Evolutionary conservation across 164 flowering plant species (phyloP), one percentile per base, ranked within the genome.

Genomic region (Sextonia rubra): DNA sequence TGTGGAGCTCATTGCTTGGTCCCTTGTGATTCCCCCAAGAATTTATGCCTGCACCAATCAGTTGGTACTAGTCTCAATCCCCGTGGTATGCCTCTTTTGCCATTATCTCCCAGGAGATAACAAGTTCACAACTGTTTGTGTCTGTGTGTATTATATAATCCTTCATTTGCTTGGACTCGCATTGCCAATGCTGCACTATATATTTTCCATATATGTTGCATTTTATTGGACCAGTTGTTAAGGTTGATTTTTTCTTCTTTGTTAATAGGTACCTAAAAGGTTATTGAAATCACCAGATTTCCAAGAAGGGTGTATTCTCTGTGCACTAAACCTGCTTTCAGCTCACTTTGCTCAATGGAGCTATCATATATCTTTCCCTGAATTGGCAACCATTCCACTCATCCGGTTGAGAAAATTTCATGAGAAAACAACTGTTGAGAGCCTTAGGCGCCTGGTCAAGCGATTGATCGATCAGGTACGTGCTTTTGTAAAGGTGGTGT

Each of bases 311-410:
- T 87, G 94, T 82, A 78, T 89, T 72, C 70, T 77, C 17, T 87
- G 89, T 49, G 87, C 85, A 70, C 78, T 96, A 74, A 90, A 91
- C 66, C 81, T 88, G 78, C 90, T 95, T 7, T 77, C 90, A 2
- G 82, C 44, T 6, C 99, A 93, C 85, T 90, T 93, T 80, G 73
- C 83, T 75, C 94, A 91, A 69, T 93, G 98, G 99, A 91, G 95
- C 80, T 81, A 84, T 78, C 95, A 93, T 74, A 88, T 96, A 78
- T 89, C 99, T 56, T 96, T 91, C 77, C 97, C 99, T n/a, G 98
- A 96, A 60, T 79, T 96, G 65, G 98, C 97, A 65, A 87, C 91
- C 71, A 79, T 89, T 80, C 91, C 99, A 58, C 87, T 96, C 7
- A 82, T 87, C 66, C 80, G 83, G 47, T 69, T 96, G 77, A 87